Evolutionary conservation across 1,139 yeast species (phyloP).

Genomic region (Geotrichum aggregatum): DNA sequence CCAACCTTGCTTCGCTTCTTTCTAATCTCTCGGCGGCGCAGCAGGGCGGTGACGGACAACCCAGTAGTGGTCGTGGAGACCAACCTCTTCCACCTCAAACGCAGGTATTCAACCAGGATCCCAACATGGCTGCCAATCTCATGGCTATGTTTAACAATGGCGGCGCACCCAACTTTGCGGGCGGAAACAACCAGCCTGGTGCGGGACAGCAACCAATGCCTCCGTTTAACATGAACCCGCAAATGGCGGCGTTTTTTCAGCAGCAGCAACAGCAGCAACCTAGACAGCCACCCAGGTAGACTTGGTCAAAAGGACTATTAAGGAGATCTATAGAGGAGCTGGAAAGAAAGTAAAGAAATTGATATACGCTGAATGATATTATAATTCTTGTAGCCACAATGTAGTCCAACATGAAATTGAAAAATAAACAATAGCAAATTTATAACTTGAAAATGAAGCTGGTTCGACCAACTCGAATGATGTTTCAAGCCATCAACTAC

Average conservation of each 20-base stretch:
- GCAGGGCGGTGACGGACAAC: constrained; percentile 7
- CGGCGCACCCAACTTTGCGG: neutral
- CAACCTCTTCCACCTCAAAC: neutral
- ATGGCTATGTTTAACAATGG: constrained; percentile 19
- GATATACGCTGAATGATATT: no score
- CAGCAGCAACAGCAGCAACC: constrained; percentile 6
- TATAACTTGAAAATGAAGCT: constrained; percentile 2
- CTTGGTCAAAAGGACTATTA: no score
- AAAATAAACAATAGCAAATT: constrained; percentile 1
- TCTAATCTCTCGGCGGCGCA: constrained; percentile 17
- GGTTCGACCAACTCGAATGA: neutral
- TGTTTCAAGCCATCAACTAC: no score
- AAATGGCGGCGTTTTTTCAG: constrained; percentile 8
- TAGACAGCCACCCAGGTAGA: neutral
- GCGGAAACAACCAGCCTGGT: neutral
- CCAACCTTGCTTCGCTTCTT: constrained; percentile 16
- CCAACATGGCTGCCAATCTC: constrained; percentile 20
- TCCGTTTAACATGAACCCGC: constrained; percentile 4
- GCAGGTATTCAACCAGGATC: constrained; percentile 18
- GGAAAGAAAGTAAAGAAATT: neutral
- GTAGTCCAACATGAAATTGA: neutral
- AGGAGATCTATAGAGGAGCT: neutral
- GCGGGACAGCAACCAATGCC: neutral
- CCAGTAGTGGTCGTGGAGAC: constrained; percentile 1
- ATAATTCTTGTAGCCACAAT: no score